Base-by-base conservation (phyloP, 441 rosid genomes). In the Gossypium lobatum region DNA sequence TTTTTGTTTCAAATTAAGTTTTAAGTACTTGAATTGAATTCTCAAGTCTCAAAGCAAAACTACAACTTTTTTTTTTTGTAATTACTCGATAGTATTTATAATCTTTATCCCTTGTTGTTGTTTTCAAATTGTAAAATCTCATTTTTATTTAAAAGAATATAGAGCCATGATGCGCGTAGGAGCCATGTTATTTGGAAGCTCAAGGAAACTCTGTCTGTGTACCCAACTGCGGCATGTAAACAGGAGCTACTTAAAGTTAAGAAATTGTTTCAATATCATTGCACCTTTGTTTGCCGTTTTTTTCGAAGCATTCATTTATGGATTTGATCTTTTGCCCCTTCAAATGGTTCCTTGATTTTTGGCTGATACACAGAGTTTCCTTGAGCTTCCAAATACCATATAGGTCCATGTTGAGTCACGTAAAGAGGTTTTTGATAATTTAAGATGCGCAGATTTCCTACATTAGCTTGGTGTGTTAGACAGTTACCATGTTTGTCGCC, bases 391-490 rank as follows among this genome's bases (percentile, higher is more conserved):
- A 5, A 50, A 13, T n/a, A 50, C 14, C 55, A 50, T 50, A 16
- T 50, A 16, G 17, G 17, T n/a, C 17, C 55, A 50, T 18, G 66
- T 46, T 46, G 9, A 66, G 70, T 21, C 34, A 4, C 57, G 21
- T 23, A 48, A 25, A 6, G 8, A 16, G 54, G 45, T 37, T 64
- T 64, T 21, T 46, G 58, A 66, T 6, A 48, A 1, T 48, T 14
- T 2, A 23, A 48, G 57, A 14, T 66, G 8, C 48, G 8, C 37
- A 14, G 21, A 14, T n/a, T 25, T 50, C 59, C 23, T 1, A 50
- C 45, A n/a, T 50, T 68, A 50, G 23, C 59, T 26, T 68, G 59
- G 42, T 59, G 8, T 68, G 60, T 68, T 26, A 52, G 60, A 52
- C 60, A 50, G 45, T 37, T 37, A 7, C 25, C 45, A 25, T 50